These are phyloP conservation scores for Closterium sp. DNA, from an alignment of 139 green algal species.

Conservation along the genomic window DNA sequence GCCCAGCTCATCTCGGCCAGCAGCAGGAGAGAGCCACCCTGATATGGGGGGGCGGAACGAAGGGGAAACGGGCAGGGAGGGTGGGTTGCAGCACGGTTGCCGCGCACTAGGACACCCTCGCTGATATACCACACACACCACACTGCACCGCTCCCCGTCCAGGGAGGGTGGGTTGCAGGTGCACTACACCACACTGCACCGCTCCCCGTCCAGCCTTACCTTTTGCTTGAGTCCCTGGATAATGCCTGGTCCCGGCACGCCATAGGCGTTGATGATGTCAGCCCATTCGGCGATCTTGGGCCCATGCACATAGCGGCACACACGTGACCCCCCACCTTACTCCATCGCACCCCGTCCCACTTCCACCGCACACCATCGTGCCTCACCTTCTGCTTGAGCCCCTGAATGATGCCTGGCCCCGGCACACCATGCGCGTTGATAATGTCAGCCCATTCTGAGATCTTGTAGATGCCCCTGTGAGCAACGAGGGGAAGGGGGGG, in stretches of 20 bases:
- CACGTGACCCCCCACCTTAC: slow-evolving; percentile 89
- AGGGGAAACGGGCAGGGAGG: too few relatives aligned
- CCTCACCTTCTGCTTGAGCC: slow-evolving; percentile 80
- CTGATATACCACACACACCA: too few relatives aligned
- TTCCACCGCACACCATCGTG: slow-evolving; percentile 37
- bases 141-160: too few relatives aligned
- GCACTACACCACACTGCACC: too few relatives aligned
- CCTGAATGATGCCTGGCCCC: slow-evolving; percentile 95
- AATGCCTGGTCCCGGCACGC: slow-evolving; percentile 91
- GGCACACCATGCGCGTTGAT: slow-evolving; percentile 96
- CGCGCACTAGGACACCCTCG: too few relatives aligned
- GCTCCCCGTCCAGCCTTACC: slow-evolving; percentile 55
- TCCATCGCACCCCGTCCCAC: slow-evolving; percentile 68
- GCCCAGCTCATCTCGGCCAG: slow-evolving; percentile 88
- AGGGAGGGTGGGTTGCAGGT: too few relatives aligned
- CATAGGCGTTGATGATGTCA: slow-evolving; percentile 98
- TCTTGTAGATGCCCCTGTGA: slow-evolving; percentile 79
- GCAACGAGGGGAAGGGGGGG: neutral
- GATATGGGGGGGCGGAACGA: neutral
- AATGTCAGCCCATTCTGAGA: slow-evolving; percentile 95
- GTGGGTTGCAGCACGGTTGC: too few relatives aligned
- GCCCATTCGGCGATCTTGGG: too few relatives aligned
- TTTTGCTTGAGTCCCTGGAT: slow-evolving; percentile 87
- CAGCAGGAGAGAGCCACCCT: neutral
- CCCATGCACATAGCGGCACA: too few relatives aligned